Percentiles rank a stretch among this genome's conserved stretches.
Evolutionary conservation across 495 filamentous ascomycete species (phyloP).

Genomic region (Aspergillus panamensis): DNA sequence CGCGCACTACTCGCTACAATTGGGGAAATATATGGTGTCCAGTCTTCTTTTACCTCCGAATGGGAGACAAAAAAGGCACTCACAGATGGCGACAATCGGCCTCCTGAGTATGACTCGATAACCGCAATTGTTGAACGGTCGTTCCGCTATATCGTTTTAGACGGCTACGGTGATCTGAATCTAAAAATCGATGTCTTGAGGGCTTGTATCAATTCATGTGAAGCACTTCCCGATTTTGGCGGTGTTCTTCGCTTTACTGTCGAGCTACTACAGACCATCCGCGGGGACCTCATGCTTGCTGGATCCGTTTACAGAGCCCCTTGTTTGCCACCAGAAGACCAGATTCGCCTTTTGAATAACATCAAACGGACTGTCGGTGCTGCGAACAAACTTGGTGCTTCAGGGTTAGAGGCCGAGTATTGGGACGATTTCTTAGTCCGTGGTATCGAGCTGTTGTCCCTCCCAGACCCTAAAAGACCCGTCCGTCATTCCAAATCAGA

Average conservation of each 20-base stretch:
- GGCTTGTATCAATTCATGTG: slow-evolving; percentile 82
- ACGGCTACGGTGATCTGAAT: slow-evolving; percentile 47
- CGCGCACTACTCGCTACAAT: slow-evolving; percentile 54
- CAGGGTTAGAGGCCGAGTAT: slow-evolving; percentile 72
- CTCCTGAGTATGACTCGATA: slow-evolving; percentile 41
- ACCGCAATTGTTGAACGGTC: slow-evolving; percentile 41
- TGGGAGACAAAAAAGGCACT: slow-evolving; percentile 32
- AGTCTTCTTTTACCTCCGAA: slow-evolving; percentile 39
- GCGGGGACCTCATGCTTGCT: slow-evolving; percentile 71
- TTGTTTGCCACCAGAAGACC: slow-evolving; percentile 73
- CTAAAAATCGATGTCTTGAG: slow-evolving; percentile 82
- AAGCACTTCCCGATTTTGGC: slow-evolving; percentile 87
- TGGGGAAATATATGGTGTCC: slow-evolving; percentile 48
- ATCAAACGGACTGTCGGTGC: slow-evolving; percentile 78
- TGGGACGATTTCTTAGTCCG: slow-evolving; percentile 96
- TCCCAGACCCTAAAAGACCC: slow-evolving; percentile 52
- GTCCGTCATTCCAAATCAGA: slow-evolving; percentile 69
- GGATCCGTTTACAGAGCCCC: slow-evolving; percentile 47
- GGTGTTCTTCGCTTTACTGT: slow-evolving; percentile 84
- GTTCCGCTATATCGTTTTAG: slow-evolving; percentile 38
- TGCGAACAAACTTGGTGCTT: slow-evolving; percentile 67
- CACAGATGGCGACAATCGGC: slow-evolving; percentile 8
- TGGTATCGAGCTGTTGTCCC: slow-evolving; percentile 64
- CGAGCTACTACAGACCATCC: slow-evolving; percentile 71
- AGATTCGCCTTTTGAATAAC: slow-evolving; percentile 73